Base-by-base conservation (phyloP, 2,329 filamentous ascomycete species). In the Didymella exigua region DNA sequence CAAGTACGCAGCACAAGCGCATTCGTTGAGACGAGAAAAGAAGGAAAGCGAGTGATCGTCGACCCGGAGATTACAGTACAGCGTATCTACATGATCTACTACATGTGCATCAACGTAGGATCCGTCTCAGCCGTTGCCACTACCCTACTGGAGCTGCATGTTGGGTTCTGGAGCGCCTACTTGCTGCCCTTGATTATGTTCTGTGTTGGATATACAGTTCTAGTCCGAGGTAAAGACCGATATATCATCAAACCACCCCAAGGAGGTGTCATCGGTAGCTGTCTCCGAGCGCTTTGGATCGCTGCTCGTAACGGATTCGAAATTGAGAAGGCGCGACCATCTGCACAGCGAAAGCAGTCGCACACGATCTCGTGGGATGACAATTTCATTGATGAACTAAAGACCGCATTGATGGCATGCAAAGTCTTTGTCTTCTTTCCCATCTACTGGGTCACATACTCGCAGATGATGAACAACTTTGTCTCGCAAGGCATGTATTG, bases 121-220 rank as follows among this genome's bases (percentile, higher is more conserved):
- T 84, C 86, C 2, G 79, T 92, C 13, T 89, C 86, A 0, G 79
- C 86, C 31, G 82, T 91, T 60, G 86, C 84, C 6, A 91, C 87
- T 0, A 86, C 85, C 0, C 87, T 87, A 70, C 83, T 90, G 78
- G 89, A 91, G 71, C 75, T 83, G 56, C 83, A 89, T 69, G 76
- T 88, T 52, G 87, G 87, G 2, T 91, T 89, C 74, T 86, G 88
- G 88, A 84, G 83, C 5, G 88, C 86, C 1, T 90, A 82, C 68
- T 72, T 88, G 11, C 76, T 89, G 16, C 84, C 84, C 38, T 82
- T 89, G 61, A 78, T 81, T 70, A 84, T 89, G 78, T 90, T 91
- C 75, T 78, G 83, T 54, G 74, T 87, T 10, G 87, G 86, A 26
- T 84, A 87, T 33, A 74, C 81, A 24, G 78, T 88, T 27, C 76